Evolutionary conservation across 257 asterid species (phyloP).

Genomic region (Solanum microdontum): DNA sequence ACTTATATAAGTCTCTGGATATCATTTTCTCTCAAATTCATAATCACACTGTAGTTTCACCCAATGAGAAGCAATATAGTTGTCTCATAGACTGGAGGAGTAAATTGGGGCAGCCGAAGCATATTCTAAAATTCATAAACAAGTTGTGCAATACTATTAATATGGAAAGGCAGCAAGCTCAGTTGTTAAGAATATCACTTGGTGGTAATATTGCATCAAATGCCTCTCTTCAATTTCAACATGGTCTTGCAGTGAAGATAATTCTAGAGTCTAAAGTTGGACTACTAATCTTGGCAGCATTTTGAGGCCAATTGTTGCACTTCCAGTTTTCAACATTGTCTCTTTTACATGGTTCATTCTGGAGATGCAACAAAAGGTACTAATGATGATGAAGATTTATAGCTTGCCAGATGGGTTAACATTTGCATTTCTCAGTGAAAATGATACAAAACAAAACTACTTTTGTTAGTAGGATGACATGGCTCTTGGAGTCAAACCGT

Average conservation of each 20-base stretch:
- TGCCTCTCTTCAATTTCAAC: background rate
- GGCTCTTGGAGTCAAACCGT: background rate
- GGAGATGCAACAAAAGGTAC: background rate
- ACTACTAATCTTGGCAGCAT: background rate
- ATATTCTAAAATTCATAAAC: background rate
- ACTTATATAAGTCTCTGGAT: background rate
- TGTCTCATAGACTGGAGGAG: background rate
- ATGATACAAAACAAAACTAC: background rate
- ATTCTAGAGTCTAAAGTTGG: background rate
- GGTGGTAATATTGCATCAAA: background rate
- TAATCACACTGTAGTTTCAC: background rate
- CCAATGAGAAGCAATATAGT: background rate
- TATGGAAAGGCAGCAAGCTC: background rate
- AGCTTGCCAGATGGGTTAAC: background rate
- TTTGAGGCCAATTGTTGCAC: background rate
- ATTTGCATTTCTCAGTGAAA: background rate
- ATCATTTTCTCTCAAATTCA: background rate
- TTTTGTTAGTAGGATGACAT: background rate
- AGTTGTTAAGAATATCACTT: background rate
- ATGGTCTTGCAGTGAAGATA: background rate
- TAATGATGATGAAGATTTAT: background rate
- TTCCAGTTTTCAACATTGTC: background rate
- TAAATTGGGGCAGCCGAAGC: background rate
- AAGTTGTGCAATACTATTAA: background rate
- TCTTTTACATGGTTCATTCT: background rate